Evolutionary conservation across 352 stramenopile species (phyloP).

Genomic region (Phytophthora podocarpi): DNA sequence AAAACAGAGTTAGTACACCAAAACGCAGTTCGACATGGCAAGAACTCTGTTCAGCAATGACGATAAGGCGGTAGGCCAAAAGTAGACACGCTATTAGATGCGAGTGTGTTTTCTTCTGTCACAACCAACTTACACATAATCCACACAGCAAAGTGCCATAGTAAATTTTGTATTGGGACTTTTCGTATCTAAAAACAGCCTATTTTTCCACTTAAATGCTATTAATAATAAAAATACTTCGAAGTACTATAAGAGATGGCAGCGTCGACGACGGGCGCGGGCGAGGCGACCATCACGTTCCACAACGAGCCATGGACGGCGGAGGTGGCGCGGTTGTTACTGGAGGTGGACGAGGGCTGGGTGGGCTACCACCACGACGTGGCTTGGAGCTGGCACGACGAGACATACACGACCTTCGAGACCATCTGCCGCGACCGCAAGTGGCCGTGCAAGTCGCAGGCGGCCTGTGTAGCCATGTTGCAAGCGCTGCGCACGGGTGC

Average conservation of each 20-base stretch:
- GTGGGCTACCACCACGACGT: conserved; percentile 19
- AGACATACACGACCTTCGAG: conserved; percentile 18
- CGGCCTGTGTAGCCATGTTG: conserved; percentile 25
- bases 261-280: not conserved
- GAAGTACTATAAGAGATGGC: too few species aligned
- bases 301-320: conserved; percentile 27
- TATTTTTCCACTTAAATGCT: too few species aligned
- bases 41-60: not conserved
- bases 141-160: too few species aligned
- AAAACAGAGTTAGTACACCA: conserved; percentile 16
- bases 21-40: not conserved
- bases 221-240: too few species aligned
- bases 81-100: conserved; percentile 23
- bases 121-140: too few species aligned
- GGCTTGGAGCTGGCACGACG: conserved; percentile 29
- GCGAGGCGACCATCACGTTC: conserved; percentile 16
- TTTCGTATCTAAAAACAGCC: too few species aligned
- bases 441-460: conserved; percentile 25
- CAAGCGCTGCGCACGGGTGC: conserved; percentile 17
- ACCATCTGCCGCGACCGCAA: conserved; percentile 20
- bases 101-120: too few species aligned
- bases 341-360: conserved; percentile 39
- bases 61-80: not conserved
- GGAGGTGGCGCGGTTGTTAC: conserved; percentile 20
- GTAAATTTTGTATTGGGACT: not conserved